Evolutionary conservation across 192 early-diverging fungal species (phyloP).

Genomic region (Backusella parvicylindrica): DNA sequence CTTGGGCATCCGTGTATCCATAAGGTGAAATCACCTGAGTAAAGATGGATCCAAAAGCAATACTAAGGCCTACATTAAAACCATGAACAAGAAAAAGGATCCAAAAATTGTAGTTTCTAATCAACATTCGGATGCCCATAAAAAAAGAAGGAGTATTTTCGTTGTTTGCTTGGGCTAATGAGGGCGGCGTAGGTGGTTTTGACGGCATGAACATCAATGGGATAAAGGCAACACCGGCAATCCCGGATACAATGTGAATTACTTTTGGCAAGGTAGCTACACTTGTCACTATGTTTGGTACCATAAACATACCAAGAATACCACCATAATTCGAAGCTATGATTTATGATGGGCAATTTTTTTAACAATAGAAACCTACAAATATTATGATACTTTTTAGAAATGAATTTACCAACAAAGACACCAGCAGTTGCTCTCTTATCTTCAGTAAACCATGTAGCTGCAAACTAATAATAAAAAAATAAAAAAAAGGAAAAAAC

Average conservation of each 20-base stretch:
- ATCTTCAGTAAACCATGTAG: conserved; percentile 34
- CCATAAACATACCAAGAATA: conserved; percentile 31
- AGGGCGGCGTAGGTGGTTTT: conserved; percentile 32
- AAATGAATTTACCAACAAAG: conserved; percentile 25
- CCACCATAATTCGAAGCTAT: conserved; percentile 38
- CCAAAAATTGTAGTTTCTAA: conserved; percentile 32
- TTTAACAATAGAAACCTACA: too few relatives aligned
- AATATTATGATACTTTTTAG: too few relatives aligned
- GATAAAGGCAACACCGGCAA: conserved; percentile 14
- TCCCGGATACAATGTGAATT: conserved; percentile 16
- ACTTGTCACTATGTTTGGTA: conserved; percentile 26
- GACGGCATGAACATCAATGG: conserved; percentile 33
- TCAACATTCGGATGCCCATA: conserved; percentile 20
- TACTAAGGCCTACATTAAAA: conserved; percentile 35
- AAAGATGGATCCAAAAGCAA: conserved; percentile 33
- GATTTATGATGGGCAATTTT: background rate
- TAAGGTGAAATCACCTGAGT: conserved; percentile 31
- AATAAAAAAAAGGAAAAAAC: background rate
- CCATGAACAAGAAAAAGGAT: conserved; percentile 31
- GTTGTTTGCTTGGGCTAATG: background rate
- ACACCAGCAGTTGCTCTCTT: conserved; percentile 32
- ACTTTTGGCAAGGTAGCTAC: background rate
- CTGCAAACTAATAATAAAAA: conserved; percentile 31
- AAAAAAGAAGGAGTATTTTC: conserved; percentile 22
- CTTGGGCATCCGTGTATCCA: conserved; percentile 37